phyloP scores from a whole-genome alignment of 2,329 filamentous ascomycete species.

The Colletotrichum filicis region DNA sequence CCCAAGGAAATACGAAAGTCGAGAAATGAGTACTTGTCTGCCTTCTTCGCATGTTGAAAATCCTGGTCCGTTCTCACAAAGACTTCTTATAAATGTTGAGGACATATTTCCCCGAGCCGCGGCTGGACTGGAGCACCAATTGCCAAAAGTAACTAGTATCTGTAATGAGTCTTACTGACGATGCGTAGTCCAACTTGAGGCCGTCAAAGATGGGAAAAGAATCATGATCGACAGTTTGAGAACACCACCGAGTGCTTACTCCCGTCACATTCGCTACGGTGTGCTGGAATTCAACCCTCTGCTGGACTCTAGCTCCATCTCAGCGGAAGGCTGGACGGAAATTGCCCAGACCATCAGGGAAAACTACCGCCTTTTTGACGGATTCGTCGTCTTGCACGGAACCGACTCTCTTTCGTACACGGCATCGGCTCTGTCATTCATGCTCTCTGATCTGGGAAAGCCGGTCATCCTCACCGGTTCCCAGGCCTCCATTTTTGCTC shows the following conservation, averaged over 20 bases:
- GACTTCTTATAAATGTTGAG: background rate
- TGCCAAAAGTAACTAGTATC: background rate
- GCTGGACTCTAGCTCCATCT: conserved; percentile 91
- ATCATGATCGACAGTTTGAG: conserved; percentile 74
- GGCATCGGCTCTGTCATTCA: conserved; percentile 90
- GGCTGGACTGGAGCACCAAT: background rate
- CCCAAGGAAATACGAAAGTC: background rate
- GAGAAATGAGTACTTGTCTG: background rate
- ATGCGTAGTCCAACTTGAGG: conserved; percentile 59
- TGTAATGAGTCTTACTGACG: conserved; percentile 1
- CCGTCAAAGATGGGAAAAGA: conserved; percentile 60
- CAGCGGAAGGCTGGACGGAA: conserved; percentile 85
- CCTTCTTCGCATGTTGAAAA: background rate
- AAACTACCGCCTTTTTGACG: conserved; percentile 91
- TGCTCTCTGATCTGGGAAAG: conserved; percentile 91
- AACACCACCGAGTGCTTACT: conserved; percentile 83
- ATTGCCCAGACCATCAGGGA: conserved; percentile 83
- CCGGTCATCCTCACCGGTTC: conserved; percentile 88
- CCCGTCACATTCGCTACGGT: conserved; percentile 83
- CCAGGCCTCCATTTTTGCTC: conserved; percentile 87
- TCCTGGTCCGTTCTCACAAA: background rate
- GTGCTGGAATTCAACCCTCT: conserved; percentile 87
- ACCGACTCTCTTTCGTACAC: conserved; percentile 93
- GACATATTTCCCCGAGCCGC: background rate
- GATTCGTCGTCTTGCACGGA: conserved; percentile 90